Evolutionary conservation across 257 asterid species (phyloP).

Genomic region (Cynanchum wilfordii): DNA sequence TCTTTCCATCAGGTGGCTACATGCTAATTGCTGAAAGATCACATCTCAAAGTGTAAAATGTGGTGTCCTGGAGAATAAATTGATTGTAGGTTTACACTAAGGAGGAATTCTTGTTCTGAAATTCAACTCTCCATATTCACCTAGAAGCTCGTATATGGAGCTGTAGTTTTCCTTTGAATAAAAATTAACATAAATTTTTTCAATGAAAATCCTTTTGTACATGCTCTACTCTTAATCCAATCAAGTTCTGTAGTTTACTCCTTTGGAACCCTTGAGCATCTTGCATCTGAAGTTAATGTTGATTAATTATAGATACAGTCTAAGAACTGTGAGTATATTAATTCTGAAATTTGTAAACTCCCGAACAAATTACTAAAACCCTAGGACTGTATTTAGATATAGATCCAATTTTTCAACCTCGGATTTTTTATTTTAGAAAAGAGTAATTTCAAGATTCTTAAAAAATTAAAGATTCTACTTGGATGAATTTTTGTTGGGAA

Average conservation of each 20-base stretch:
- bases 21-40: not conserved
- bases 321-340: not conserved
- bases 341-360: not conserved
- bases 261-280: conserved; percentile 7
- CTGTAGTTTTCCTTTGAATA: not conserved
- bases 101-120: not conserved
- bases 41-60: not conserved
- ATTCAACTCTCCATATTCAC: not conserved
- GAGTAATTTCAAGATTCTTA: too few species aligned
- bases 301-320: not conserved
- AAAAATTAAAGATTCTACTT: too few species aligned
- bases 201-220: not conserved
- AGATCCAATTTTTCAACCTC: too few species aligned
- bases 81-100: not conserved
- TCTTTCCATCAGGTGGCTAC: not conserved
- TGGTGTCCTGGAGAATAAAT: not conserved
- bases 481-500: too few species aligned
- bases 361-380: not conserved
- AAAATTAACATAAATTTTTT: not conserved
- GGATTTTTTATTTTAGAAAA: too few species aligned
- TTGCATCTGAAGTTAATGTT: not conserved
- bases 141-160: not conserved
- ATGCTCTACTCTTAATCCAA: not conserved
- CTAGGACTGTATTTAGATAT: too few species aligned
- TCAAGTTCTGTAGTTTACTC: not conserved